A percentile compares a stretch with the other conserved stretches of the same genome.
phyloP scores from a whole-genome alignment of 2,329 filamentous ascomycete genomes.

The Pseudofabraea citricarpa region DNA sequence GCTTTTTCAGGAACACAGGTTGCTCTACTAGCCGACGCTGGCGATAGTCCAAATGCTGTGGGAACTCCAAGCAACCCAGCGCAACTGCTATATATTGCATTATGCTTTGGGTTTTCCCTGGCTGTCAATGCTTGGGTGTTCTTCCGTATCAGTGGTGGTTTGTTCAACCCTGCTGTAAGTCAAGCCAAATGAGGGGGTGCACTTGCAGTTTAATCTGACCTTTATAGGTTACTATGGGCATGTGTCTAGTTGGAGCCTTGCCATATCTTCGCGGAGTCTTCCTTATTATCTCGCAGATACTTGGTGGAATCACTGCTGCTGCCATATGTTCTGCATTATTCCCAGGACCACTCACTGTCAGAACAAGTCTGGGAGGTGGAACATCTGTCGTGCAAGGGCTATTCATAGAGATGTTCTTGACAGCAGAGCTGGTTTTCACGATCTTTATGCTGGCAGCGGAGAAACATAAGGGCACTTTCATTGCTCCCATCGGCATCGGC shows the following conservation, averaged over 20 bases:
- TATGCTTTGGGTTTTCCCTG: slow-evolving; percentile 29
- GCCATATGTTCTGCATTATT: slow-evolving; percentile 38
- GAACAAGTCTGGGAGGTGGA: slow-evolving; percentile 35
- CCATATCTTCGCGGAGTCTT: slow-evolving; percentile 26
- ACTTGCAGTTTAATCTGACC: not conserved
- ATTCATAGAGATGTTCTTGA: slow-evolving; percentile 45
- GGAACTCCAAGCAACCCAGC: slow-evolving; percentile 34
- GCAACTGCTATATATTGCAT: slow-evolving; percentile 28
- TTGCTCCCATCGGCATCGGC: slow-evolving; percentile 44
- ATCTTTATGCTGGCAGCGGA: slow-evolving; percentile 49
- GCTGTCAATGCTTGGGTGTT: slow-evolving; percentile 51
- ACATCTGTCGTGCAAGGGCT: slow-evolving; percentile 40
- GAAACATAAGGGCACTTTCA: slow-evolving; percentile 42
- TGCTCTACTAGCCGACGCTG: slow-evolving; percentile 19
- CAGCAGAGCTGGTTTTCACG: slow-evolving; percentile 42
- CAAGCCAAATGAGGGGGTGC: not conserved
- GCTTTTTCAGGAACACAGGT: slow-evolving; percentile 21
- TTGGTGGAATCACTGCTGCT: slow-evolving; percentile 32
- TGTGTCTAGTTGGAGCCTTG: slow-evolving; percentile 32
- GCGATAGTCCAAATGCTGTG: slow-evolving; percentile 27
- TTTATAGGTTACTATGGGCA: slow-evolving; percentile 30
- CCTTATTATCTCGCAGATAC: slow-evolving; percentile 28
- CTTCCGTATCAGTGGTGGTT: slow-evolving; percentile 43
- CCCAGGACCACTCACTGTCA: slow-evolving; percentile 37
- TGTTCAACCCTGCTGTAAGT: slow-evolving; percentile 44